Conservation (phyloP, 2,329 filamentous ascomycete species). For the Diaporthe aspalathi region DNA sequence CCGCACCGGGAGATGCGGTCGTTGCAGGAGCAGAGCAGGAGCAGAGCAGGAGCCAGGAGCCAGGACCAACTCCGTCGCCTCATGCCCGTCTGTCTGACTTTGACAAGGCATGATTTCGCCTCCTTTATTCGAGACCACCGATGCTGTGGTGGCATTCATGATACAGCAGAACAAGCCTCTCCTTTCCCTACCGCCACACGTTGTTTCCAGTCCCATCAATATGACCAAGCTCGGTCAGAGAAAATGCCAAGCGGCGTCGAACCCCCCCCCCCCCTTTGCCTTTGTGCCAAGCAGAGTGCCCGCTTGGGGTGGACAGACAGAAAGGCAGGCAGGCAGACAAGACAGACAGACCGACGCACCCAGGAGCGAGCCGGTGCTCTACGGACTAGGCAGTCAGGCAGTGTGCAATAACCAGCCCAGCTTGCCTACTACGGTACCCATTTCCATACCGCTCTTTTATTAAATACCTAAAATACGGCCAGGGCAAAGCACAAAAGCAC, state of each 20-base stretch:
- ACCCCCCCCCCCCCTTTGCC: no score
- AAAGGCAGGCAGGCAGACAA: neutral
- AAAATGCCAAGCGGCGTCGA: no score
- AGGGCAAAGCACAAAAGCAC: neutral
- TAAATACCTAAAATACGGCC: neutral
- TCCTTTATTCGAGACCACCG: constrained; percentile 2
- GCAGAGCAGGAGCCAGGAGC: neutral
- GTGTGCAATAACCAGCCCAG: neutral
- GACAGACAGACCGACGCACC: neutral
- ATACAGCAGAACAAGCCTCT: constrained; percentile 11
- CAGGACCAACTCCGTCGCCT: no score
- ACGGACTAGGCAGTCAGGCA: no score
- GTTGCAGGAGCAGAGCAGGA: constrained; percentile 1
- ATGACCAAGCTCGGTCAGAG: no score
- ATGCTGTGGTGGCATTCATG: constrained; percentile 23
- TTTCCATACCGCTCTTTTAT: constrained; percentile 15
- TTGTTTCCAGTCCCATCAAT: no score
- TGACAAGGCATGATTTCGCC: constrained; percentile 7
- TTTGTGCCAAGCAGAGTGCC: no score
- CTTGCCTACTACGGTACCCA: no score
- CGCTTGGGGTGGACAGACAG: no score
- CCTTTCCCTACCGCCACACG: no score
- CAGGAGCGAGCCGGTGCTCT: neutral
- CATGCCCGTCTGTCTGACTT: no score
- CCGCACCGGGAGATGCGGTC: no score